Evolutionary conservation across 2,329 filamentous ascomycete genomes (phyloP).

Genomic region (Fonsecaea erecta): DNA sequence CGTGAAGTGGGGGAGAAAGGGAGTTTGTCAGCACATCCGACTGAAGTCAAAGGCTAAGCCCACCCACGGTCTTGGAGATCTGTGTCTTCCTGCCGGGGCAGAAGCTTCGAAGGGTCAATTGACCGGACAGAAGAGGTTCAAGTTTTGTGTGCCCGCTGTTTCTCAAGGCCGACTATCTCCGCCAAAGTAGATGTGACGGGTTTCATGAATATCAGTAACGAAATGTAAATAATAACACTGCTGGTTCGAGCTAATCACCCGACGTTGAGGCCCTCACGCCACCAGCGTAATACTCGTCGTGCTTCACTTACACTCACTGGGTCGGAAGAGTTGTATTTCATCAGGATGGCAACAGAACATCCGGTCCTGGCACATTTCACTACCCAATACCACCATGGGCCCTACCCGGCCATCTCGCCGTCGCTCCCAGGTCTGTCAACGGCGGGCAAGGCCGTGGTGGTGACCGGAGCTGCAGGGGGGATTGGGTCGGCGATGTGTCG

Average conservation of each 20-base stretch:
- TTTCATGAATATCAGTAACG: too few species aligned
- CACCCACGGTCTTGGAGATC: background rate
- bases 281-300: too few species aligned
- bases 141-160: background rate
- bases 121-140: background rate
- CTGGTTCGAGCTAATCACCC: too few species aligned
- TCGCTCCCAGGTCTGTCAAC: constrained; percentile 2
- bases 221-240: too few species aligned
- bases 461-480: constrained; percentile 2
- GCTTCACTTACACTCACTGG: too few species aligned
- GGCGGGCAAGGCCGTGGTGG: constrained; percentile 6
- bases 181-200: too few species aligned
- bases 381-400: background rate
- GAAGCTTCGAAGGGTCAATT: background rate
- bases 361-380: constrained; percentile 7
- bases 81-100: background rate
- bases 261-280: too few species aligned
- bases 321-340: too few species aligned
- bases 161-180: background rate
- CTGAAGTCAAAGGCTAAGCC: background rate
- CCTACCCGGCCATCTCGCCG: constrained; percentile 12
- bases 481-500: constrained; percentile 8
- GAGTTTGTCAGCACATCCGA: background rate
- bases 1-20: background rate
- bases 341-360: background rate